These are phyloP conservation scores for Chaetomium olivaceum DNA, from an alignment of 2,329 filamentous ascomycete species.

Conservation along the genomic window DNA sequence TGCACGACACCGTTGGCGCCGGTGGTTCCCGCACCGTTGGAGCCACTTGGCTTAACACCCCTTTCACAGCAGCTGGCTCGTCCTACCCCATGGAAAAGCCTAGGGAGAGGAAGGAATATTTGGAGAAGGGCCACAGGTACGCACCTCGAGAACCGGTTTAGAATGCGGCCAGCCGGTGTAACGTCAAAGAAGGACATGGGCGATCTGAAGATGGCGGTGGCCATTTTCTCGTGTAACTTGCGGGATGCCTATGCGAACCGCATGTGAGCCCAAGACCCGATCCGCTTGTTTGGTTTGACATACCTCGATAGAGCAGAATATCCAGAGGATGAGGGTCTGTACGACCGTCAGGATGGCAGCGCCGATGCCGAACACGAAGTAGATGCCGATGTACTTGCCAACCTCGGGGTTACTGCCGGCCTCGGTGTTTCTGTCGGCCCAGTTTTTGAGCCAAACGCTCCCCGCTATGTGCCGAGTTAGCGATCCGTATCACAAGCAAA, in stretches of 20 bases:
- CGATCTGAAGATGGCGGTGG: conserved; percentile 92
- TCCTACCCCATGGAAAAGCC: conserved; percentile 22
- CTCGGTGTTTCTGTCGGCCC: conserved; percentile 77
- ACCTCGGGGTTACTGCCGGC: conserved; percentile 70
- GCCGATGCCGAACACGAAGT: conserved; percentile 91
- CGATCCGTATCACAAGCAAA: neutral
- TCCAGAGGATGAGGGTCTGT: conserved; percentile 95
- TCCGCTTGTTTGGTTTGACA: conserved; percentile 30
- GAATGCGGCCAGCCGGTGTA: conserved; percentile 90
- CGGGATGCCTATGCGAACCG: conserved; percentile 68
- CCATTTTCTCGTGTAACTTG: conserved; percentile 97
- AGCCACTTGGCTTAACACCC: conserved; percentile 26
- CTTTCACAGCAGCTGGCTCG: conserved; percentile 15
- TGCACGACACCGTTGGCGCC: conserved; percentile 19
- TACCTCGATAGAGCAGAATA: conserved; percentile 98
- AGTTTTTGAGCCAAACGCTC: conserved; percentile 90
- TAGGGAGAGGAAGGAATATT: neutral
- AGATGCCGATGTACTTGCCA: conserved; percentile 90
- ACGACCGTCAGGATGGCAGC: conserved; percentile 81
- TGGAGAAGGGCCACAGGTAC: conserved; percentile 35
- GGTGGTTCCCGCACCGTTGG: conserved; percentile 19
- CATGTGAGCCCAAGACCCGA: conserved; percentile 22
- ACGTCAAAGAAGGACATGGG: conserved; percentile 99
- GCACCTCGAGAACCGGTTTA: conserved; percentile 92
- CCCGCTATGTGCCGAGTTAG: conserved; percentile 53